Evolutionary conservation across 306 rosid genomes (phyloP), one percentile per base, ranked within the genome.

Genomic region (Dalbergia oliveri): DNA sequence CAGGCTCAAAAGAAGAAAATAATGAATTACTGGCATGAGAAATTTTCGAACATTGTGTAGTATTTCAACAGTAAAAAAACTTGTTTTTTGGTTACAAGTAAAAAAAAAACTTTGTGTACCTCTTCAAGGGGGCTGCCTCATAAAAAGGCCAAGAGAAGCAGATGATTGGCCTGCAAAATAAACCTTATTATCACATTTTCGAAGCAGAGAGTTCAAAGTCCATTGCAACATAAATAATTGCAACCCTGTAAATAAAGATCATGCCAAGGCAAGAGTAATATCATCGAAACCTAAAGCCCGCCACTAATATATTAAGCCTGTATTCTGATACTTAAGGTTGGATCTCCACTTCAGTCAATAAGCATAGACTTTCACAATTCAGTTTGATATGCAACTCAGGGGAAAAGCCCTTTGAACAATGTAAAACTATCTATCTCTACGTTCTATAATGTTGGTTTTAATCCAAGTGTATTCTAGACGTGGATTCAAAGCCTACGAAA

Each of bases 141-240:
- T 93, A 81, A 89, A 93, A 73, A 78, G 73, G 62, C 87, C 90
- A 64, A 78, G 82, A 72, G 93, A 86, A 56, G 81, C 74, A 59
- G 95, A 88, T 70, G 90, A 88, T 81, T 89, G 94, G 72, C 94
- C 84, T 5, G 94, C 94, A 60, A 93, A 90, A 81, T 62, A 71
- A 79, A 86, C 21, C 71, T 65, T 89, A 69, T 85, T 90, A 66
- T 88, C 92, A 35, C 82, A 26, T 81, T 94, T 89, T 41, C 81
- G 35, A 39, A 66, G 78, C 60, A 85, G 86, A 69, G 94, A 86
- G 86, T 87, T 88, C 75, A 84, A 64, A 78, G 74, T 85, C 87
- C 75, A 81, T 84, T 75, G 86, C 88, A 88, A 26, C 31, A 26
- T 26, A 26, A 26, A 26, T 26, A 26, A 26, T 2, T 26, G 2